phyloP scores from a whole-genome alignment of 2,329 filamentous ascomycete genomes.

The Xylariaceae sp. region DNA sequence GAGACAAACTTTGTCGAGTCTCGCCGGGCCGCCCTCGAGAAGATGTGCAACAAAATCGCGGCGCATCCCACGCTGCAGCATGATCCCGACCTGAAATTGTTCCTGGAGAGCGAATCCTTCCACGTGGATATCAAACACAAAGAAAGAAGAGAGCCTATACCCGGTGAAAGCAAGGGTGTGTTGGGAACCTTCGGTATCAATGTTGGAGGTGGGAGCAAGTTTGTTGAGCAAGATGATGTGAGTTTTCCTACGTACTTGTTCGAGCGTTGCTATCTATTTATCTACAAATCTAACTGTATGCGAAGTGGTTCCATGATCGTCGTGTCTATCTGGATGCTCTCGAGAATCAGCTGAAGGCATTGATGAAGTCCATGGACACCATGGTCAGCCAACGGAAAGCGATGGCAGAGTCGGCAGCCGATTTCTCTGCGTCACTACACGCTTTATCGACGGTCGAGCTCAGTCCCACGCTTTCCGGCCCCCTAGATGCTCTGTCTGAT shows the following conservation, averaged over 20 bases:
- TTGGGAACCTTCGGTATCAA: conserved; percentile 80
- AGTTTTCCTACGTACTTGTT: conserved; percentile 34
- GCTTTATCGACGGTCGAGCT: conserved; percentile 90
- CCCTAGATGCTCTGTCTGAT: conserved; percentile 87
- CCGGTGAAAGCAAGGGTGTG: conserved; percentile 90
- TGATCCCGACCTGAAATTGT: conserved; percentile 91
- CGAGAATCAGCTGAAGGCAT: conserved; percentile 83
- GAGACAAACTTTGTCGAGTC: conserved; percentile 97
- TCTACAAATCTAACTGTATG: conserved; percentile 15
- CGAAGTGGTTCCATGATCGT: conserved; percentile 94
- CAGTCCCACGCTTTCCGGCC: conserved; percentile 81
- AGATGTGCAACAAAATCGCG: conserved; percentile 96
- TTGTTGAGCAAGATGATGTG: conserved; percentile 95
- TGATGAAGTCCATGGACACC: conserved; percentile 90
- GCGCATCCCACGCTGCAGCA: conserved; percentile 87
- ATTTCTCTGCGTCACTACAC: conserved; percentile 92
- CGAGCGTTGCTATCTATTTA: neutral
- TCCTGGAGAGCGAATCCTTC: conserved; percentile 93
- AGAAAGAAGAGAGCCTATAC: conserved; percentile 81
- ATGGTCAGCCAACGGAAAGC: conserved; percentile 91
- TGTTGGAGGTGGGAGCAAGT: conserved; percentile 77
- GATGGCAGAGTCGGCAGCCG: conserved; percentile 86
- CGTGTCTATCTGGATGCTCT: conserved; percentile 91
- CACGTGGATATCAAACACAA: conserved; percentile 98
- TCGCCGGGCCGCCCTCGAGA: conserved; percentile 83